Evolutionary conservation across 1,284 basidiomycete genomes (phyloP), one percentile per base, ranked within the genome.

Genomic region (Ustilago esculenta): DNA sequence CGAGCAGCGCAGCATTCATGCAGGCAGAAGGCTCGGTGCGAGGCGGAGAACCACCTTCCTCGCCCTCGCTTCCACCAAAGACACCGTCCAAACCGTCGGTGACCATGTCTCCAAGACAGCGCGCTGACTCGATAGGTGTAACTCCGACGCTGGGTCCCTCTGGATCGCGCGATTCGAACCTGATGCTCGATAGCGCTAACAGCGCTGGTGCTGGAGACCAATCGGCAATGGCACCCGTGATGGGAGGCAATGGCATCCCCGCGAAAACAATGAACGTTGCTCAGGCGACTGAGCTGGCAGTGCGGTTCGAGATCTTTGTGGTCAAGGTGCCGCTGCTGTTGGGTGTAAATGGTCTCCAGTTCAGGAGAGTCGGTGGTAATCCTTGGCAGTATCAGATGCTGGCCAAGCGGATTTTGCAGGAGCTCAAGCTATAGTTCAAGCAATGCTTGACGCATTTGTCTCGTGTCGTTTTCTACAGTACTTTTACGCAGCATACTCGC

Each of bases 311-410:
- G 53, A 72, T 81, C 37, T 79, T 77, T 61, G 74, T 81, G 4
- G 80, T 81, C 34, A 80, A 80, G 25, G 78, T 81, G 17, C 95
- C 95, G 27, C 91, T 90, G 86, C 83, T 98, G 56, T 92, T 94
- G 1, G 83, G 83, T 12, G 85, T 98, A 27, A 92, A 97, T 80
- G 95, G 95, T 1, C 90, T 98, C 56, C 95, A 98, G 81, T 98
- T 98, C 85, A 88, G 94, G 50, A 86, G 95, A 55, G 88, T 91
- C 0, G 88, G 91, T 39, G 94, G 94, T 3, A 93, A 97, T 73
- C 92, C 92, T 2, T 97, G 94, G 94, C 93, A 97, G 84, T 83
- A 83, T 59, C 96, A 97, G 82, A 94, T 93, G 90, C 86, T 98
- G 44, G 94, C 94, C n/a, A 88, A 92, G 78, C 87, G 94, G 58